Percentiles rank a stretch among this genome's conserved stretches.
phyloP scores from a whole-genome alignment of 73 alveolate species.

The Tetrahymena borealis region DNA sequence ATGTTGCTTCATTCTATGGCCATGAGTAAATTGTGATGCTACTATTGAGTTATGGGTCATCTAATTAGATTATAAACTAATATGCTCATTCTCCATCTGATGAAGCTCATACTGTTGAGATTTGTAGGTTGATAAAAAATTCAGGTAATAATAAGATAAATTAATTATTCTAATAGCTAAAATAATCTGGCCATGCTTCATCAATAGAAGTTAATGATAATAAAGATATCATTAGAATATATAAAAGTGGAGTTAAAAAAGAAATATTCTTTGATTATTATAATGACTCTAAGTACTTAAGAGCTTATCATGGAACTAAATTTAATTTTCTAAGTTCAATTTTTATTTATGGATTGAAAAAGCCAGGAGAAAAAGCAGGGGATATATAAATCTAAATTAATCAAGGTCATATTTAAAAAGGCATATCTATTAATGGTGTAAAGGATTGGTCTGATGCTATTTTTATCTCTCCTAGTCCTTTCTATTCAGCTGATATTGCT shows the following conservation, averaged over 20 bases:
- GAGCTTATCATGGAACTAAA: conserved; percentile 3
- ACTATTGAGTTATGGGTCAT: conserved; percentile 5
- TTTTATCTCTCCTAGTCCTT: conserved; percentile 2
- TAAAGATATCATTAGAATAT: neutral
- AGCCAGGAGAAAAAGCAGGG: neutral
- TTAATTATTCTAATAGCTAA: neutral
- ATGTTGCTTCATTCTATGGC: conserved; percentile 5
- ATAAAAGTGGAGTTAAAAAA: neutral
- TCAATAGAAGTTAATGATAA: neutral
- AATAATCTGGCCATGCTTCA: neutral
- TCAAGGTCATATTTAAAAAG: neutral
- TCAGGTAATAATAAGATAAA: neutral
- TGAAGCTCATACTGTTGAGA: neutral
- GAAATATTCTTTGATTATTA: neutral
- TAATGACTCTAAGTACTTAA: neutral
- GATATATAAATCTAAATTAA: neutral
- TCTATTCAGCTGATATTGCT: neutral
- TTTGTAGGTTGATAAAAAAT: neutral
- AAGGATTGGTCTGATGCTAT: conserved; percentile 9
- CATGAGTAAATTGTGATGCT: neutral
- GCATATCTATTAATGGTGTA: neutral
- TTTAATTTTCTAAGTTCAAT: neutral
- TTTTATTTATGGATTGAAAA: neutral
- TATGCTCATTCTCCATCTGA: neutral
- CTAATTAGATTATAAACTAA: neutral